Evolutionary conservation across 305 asterid genomes (phyloP).

Genomic region (Plantago rigida): DNA sequence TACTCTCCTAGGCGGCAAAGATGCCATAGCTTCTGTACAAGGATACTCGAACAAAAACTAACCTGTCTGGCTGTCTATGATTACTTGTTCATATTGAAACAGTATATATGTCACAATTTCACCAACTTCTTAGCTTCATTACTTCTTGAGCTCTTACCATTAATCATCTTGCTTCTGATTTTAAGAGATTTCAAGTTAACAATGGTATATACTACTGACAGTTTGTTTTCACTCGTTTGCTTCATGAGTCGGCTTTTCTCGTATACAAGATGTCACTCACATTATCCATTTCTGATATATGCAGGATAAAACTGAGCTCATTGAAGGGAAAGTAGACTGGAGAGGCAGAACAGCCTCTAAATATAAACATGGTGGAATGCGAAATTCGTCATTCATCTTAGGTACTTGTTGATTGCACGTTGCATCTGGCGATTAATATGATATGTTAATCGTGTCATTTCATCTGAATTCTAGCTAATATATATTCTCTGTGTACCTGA

Average conservation of each 20-base stretch:
- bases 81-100: constrained; percentile 4
- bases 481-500: neutral
- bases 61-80: constrained; percentile 21
- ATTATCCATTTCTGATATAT: neutral
- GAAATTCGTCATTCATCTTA: constrained; percentile 36
- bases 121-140: constrained; percentile 17
- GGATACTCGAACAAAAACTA: constrained; percentile 27
- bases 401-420: constrained; percentile 27
- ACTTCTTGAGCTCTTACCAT: neutral
- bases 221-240: neutral
- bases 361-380: constrained; percentile 54
- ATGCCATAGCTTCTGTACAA: constrained; percentile 28
- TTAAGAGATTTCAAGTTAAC: neutral
- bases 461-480: too few relatives aligned
- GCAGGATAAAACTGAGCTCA: constrained; percentile 39
- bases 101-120: neutral
- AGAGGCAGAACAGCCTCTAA: constrained; percentile 50
- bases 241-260: neutral
- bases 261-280: neutral
- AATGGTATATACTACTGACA: neutral
- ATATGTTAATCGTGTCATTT: too few relatives aligned
- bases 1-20: constrained; percentile 28
- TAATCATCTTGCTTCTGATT: neutral
- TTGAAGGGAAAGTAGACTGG: constrained; percentile 73
- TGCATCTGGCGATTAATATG: neutral